Evolutionary conservation across 176 grass and related monocot species (phyloP).

Genomic region (sorghum (Sorghum bicolor)): Sorghum_bicolor_NCBIv3 NC_012872.2:71894501-71895000

Average conservation of each 20-base stretch:
- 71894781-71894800: conserved; percentile 70
- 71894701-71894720: conserved; percentile 58
- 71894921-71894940: background rate
- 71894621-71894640: conserved; percentile 59
- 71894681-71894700: conserved; percentile 70
- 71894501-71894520: background rate
- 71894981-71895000: conserved; percentile 5
- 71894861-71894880: background rate
- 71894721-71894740: conserved; percentile 80
- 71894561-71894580: conserved; percentile 91
- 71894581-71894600: conserved; percentile 66
- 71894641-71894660: conserved; percentile 59
- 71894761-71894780: conserved; percentile 85
- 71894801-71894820: conserved; percentile 91
- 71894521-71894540: conserved; percentile 42
- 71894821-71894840: conserved; percentile 88
- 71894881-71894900: background rate
- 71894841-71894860: conserved; percentile 27
- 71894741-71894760: conserved; percentile 93
- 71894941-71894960: background rate
- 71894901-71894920: background rate
- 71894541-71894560: conserved; percentile 96
- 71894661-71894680: conserved; percentile 74
- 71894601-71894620: conserved; percentile 68
- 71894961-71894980: background rate